Evolutionary conservation across 2,329 filamentous ascomycete genomes (phyloP), one percentile per base, ranked within the genome.

Genomic region (Epichloe baconii): DNA sequence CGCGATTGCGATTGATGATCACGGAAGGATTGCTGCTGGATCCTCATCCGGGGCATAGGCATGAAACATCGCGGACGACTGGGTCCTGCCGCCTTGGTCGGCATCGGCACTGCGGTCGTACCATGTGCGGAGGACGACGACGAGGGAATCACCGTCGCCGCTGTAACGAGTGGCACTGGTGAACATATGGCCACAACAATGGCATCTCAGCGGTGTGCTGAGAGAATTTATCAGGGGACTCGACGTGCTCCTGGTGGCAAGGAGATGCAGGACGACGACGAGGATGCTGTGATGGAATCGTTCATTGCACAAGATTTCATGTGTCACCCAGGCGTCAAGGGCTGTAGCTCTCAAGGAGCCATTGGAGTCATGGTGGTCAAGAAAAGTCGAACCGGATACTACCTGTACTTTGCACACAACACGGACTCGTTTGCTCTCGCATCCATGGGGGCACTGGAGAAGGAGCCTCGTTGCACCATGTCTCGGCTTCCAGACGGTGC

Each of bases 161-260:
- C 84, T 26, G 88, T 96, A 21, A 94, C 89, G 40, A 95, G 88
- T 63, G 93, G 93, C 31, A 98, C 93, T 3, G 93, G 93, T 46
- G 93, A 98, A 68, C 93, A 98, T 64, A 98, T 98, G 86, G 87
- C 89, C 37, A 96, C 91, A 0, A 94, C 90, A 0, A 85, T 94
- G 77, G 91, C 93, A 11, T 90, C 93, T 6, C 83, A 85, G 53
- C 83, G 85, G 51, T 95, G 89, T 63, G 89, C 90, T 0, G 86
- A 91, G 57, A 80, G 93, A 44, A 75, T 98, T 26, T 95, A 89
- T 63, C 79, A 84, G 57, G 79, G 75, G 58, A 84, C 75, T 47
- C 78, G 74, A 62, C 82, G 79, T 57, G 77, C 71, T 2, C 69
- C 67, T 47, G 77, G 72, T 15, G 88, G 88, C 6, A 66, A 67